Conservation (phyloP, 768 basidiomycete species). For the Tylopilus balloui region DNA sequence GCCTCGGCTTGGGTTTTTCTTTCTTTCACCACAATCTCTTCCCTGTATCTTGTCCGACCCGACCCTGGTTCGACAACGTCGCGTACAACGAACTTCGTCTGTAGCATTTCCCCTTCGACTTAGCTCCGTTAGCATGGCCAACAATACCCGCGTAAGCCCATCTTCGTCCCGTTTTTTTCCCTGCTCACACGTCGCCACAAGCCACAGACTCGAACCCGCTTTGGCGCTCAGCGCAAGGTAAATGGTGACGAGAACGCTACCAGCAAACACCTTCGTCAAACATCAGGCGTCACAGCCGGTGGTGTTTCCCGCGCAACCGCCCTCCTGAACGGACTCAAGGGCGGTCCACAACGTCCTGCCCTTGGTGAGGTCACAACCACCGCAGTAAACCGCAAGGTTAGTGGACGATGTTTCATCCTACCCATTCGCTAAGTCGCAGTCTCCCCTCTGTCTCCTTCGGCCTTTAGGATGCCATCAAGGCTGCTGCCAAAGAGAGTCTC, state of each 20-base stretch:
- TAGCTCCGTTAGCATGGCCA: conserved; percentile 44
- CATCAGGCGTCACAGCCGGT: conserved; percentile 43
- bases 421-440: conserved; percentile 1
- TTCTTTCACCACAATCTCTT: conserved; percentile 32
- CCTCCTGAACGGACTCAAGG: conserved; percentile 44
- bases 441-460: neutral
- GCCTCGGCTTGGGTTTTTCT: conserved; percentile 27
- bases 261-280: conserved; percentile 60
- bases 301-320: conserved; percentile 50
- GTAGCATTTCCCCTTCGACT: conserved; percentile 24
- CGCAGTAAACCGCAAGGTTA: conserved; percentile 73
- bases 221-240: conserved; percentile 57
- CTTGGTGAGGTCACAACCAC: conserved; percentile 78
- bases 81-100: conserved; percentile 7
- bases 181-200: conserved; percentile 27
- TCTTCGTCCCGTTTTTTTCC: neutral
- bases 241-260: conserved; percentile 79
- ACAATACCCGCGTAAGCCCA: conserved; percentile 52
- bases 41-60: conserved; percentile 14
- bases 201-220: conserved; percentile 65
- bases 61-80: conserved; percentile 11
- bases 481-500: conserved; percentile 47
- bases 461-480: conserved; percentile 39
- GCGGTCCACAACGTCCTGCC: conserved; percentile 59
- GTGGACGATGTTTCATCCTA: conserved; percentile 18